These are phyloP conservation scores for Penicillium thymicola DNA, from an alignment of 2,329 filamentous ascomycete species.

Conservation along the genomic window DNA sequence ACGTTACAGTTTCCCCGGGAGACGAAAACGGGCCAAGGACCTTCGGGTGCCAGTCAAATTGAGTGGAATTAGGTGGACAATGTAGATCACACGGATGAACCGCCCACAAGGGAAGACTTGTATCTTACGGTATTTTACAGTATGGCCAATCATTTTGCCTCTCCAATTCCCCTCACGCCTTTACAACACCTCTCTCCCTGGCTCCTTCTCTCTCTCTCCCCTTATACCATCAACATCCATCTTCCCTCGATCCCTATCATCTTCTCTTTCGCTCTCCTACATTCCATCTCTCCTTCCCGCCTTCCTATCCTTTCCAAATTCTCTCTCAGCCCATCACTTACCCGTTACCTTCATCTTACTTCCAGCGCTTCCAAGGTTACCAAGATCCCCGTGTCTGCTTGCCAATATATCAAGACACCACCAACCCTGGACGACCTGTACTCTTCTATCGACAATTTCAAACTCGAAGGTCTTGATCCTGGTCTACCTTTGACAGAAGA, in stretches of 20 bases:
- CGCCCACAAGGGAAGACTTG: conserved; percentile 20
- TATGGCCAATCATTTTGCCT: conserved; percentile 12
- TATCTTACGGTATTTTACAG: conserved; percentile 13
- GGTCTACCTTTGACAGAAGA: conserved; percentile 6
- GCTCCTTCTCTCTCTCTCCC: conserved; percentile 16
- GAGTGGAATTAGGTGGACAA: neutral
- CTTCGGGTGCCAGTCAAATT: conserved; percentile 10
- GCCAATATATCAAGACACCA: conserved; percentile 10
- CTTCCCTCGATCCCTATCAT: conserved; percentile 16
- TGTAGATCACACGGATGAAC: conserved; percentile 6
- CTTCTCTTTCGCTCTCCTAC: conserved; percentile 8
- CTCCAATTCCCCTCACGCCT: conserved; percentile 18
- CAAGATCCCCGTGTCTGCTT: conserved; percentile 3
- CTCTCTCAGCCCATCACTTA: conserved; percentile 9
- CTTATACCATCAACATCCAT: conserved; percentile 16
- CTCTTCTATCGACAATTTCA: conserved; percentile 15
- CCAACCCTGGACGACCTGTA: conserved; percentile 12
- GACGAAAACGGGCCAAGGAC: conserved; percentile 11
- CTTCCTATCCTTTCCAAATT: conserved; percentile 1
- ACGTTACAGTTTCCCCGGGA: conserved; percentile 4
- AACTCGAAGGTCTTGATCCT: conserved; percentile 3
- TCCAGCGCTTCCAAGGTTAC: conserved; percentile 3
- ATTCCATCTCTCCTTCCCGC: conserved; percentile 10
- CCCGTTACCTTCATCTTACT: conserved; percentile 6
- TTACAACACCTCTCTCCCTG: conserved; percentile 17